Conservation (phyloP, 2,329 filamentous ascomycete genomes). For the Calonectria leucothoes region DNA sequence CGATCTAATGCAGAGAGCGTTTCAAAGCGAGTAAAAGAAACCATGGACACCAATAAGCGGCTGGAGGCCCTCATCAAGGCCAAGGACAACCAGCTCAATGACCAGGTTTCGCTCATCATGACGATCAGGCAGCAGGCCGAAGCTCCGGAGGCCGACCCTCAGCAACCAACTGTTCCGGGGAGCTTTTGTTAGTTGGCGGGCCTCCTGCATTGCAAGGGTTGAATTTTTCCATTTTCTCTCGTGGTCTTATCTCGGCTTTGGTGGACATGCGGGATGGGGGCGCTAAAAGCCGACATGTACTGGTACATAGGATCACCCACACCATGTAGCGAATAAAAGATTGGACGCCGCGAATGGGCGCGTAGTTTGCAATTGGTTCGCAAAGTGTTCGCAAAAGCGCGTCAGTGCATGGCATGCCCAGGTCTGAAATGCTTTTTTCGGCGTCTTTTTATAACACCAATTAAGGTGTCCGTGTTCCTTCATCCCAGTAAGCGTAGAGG, state of each 20-base stretch:
- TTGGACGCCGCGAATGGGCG: neutral
- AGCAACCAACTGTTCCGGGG: neutral
- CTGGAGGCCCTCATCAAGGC: neutral
- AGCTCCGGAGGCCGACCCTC: neutral
- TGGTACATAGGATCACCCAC: neutral
- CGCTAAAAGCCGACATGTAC: neutral
- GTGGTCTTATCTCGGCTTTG: neutral
- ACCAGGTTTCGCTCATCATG: neutral
- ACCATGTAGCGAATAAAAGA: neutral
- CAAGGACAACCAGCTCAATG: neutral
- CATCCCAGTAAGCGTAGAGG: neutral
- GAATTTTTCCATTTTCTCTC: neutral
- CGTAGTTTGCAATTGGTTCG: neutral
- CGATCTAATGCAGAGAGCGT: neutral
- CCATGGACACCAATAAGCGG: neutral
- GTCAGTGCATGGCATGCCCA: neutral
- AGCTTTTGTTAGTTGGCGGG: neutral
- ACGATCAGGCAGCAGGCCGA: neutral
- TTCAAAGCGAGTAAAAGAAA: neutral
- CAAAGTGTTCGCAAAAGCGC: neutral
- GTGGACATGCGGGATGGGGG: neutral
- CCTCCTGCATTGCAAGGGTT: neutral
- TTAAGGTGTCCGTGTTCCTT: neutral
- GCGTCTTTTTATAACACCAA: neutral
- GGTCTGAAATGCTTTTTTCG: neutral